Percentiles rank a stretch among this genome's conserved stretches.
Conservation (phyloP, 139 green algal species). For the Chlamydomonas sp. region DNA sequence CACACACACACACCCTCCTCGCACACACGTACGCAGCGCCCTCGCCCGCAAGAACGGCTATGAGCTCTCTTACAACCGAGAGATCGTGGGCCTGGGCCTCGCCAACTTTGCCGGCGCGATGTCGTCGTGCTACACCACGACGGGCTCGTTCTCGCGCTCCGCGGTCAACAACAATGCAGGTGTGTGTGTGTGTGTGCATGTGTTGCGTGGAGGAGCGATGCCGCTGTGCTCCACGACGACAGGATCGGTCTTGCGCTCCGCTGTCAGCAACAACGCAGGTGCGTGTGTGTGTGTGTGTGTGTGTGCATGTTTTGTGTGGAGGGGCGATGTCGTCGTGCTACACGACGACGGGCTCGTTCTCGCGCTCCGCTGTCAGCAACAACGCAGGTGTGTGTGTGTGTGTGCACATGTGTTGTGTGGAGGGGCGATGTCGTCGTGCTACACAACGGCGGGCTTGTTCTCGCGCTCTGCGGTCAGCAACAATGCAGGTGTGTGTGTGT, state of each 20-base stretch:
- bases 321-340: constrained; percentile 79
- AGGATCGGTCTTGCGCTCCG: too few species aligned
- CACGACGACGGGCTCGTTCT: constrained; percentile 79
- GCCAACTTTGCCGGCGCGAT: constrained; percentile 75
- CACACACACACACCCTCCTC: background rate
- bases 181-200: constrained; percentile 2
- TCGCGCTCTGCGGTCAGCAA: too few species aligned
- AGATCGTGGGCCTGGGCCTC: constrained; percentile 78
- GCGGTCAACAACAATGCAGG: constrained; percentile 64
- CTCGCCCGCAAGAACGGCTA: constrained; percentile 79
- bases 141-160: constrained; percentile 77
- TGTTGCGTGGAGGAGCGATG: too few species aligned
- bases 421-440: too few species aligned
- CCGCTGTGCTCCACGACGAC: background rate
- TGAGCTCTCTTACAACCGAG: constrained; percentile 66
- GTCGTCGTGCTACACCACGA: constrained; percentile 82
- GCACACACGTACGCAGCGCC: constrained; percentile 22
- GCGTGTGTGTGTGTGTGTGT: too few species aligned
- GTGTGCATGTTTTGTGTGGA: too few species aligned
- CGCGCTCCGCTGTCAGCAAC: constrained; percentile 74
- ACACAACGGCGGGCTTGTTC: too few species aligned
- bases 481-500: too few species aligned
- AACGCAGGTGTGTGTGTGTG: constrained; percentile 22
- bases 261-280: too few species aligned
- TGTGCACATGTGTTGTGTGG: too few species aligned